A percentile compares a stretch with the other conserved stretches of the same genome.
These are phyloP conservation scores for Ustilago hordei DNA, from an alignment of 1,284 basidiomycete genomes.

Conservation along the genomic window DNA sequence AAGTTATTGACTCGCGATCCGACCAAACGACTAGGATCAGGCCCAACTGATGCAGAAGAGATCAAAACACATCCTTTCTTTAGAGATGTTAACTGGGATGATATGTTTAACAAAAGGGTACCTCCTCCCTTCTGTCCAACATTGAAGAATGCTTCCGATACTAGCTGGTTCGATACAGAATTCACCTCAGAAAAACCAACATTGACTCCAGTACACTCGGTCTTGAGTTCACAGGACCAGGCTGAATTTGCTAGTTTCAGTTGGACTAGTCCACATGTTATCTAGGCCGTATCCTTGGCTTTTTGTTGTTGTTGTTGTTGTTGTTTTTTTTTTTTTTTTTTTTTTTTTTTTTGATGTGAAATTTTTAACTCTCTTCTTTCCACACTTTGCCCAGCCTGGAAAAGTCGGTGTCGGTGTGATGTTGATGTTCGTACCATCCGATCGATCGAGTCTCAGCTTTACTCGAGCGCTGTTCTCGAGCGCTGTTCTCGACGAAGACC, in stretches of 20 bases:
- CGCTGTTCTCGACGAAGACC: no score
- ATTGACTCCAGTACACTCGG: slow-evolving; percentile 94
- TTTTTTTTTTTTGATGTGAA: no score
- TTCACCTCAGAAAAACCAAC: slow-evolving; percentile 97
- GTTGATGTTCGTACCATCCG: no score
- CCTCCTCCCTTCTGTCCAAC: slow-evolving; percentile 97
- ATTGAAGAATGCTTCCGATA: slow-evolving; percentile 75
- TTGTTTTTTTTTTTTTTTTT: no score
- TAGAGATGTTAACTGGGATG: slow-evolving; percentile 96
- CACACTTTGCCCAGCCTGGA: no score
- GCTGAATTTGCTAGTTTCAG: slow-evolving; percentile 71
- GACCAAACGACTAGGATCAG: slow-evolving; percentile 90
- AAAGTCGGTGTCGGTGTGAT: no score
- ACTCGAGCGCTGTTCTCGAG: no score
- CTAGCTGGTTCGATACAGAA: slow-evolving; percentile 91
- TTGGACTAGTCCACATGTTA: slow-evolving; percentile 53
- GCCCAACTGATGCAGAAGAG: slow-evolving; percentile 91
- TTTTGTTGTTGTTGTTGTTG: no score
- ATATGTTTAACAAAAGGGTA: slow-evolving; percentile 93
- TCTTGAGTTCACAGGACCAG: slow-evolving; percentile 91
- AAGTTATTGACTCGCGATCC: slow-evolving; percentile 94
- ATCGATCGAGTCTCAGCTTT: no score
- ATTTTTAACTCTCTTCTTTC: no score
- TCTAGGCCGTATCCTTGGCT: not conserved
- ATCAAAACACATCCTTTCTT: slow-evolving; percentile 99